phyloP scores from a whole-genome alignment of 2,329 filamentous ascomycete species.

The Pestalotiopsis sp. region DNA sequence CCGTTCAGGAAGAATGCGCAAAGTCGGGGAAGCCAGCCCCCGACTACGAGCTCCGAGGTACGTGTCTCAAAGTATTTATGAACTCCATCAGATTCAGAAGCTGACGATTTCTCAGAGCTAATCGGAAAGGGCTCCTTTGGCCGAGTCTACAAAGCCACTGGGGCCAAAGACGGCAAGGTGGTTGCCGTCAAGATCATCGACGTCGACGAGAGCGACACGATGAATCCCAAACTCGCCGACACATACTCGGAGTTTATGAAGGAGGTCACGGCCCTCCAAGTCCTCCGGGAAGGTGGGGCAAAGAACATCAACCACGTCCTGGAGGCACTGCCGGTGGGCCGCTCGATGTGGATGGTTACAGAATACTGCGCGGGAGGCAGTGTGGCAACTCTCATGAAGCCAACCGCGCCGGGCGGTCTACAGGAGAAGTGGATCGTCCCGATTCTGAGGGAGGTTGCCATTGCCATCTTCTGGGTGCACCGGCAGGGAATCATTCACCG shows the following conservation, averaged over 20 bases:
- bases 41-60: conserved; percentile 61
- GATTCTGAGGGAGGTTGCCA: conserved; percentile 67
- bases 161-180: conserved; percentile 49
- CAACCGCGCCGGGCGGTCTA: conserved; percentile 66
- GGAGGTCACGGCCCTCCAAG: conserved; percentile 69
- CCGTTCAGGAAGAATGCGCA: conserved; percentile 63
- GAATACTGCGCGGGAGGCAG: conserved; percentile 87
- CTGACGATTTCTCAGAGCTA: conserved; percentile 47
- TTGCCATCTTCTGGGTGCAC: conserved; percentile 70
- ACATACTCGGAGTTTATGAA: conserved; percentile 72
- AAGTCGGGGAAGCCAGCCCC: conserved; percentile 63
- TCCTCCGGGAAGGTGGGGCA: conserved; percentile 73
- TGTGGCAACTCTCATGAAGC: conserved; percentile 72
- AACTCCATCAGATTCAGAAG: too few species aligned
- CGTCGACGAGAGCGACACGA: conserved; percentile 74
- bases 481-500: conserved; percentile 70
- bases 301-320: conserved; percentile 82
- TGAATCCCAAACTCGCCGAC: conserved; percentile 66
- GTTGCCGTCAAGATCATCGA: conserved; percentile 84
- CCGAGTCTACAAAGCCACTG: conserved; percentile 69
- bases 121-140: conserved; percentile 78
- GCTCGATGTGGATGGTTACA: conserved; percentile 85
- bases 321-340: conserved; percentile 75
- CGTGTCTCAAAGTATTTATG: too few species aligned
- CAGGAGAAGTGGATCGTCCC: conserved; percentile 72